Evolutionary conservation across 495 filamentous ascomycete species (phyloP).

Genomic region (Stereocaulon alpinum): DNA sequence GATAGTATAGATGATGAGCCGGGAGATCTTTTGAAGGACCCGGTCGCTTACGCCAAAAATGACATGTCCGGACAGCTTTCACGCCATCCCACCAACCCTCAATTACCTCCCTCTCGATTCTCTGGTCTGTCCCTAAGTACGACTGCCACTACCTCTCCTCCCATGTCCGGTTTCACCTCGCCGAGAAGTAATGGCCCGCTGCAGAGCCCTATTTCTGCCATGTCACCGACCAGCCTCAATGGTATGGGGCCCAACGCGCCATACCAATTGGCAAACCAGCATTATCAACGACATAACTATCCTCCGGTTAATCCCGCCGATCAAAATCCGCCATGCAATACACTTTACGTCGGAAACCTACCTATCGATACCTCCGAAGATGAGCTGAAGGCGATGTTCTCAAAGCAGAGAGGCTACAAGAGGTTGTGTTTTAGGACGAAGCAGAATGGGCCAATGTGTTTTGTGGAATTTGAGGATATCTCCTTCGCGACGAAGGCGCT

Average conservation of each 20-base stretch:
- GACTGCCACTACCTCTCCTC: conserved; percentile 41
- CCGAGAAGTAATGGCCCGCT: conserved; percentile 37
- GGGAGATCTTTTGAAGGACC: conserved; percentile 71
- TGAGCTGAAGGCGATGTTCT: conserved; percentile 90
- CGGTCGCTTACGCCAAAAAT: conserved; percentile 73
- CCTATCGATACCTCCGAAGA: conserved; percentile 92
- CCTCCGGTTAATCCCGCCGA: conserved; percentile 92
- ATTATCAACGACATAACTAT: conserved; percentile 56
- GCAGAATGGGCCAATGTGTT: conserved; percentile 97
- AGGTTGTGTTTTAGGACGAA: conserved; percentile 95
- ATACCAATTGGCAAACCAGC: conserved; percentile 49
- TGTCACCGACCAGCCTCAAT: conserved; percentile 47
- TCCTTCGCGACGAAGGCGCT: conserved; percentile 88
- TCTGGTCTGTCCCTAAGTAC: conserved; percentile 62
- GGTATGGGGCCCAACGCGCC: conserved; percentile 33
- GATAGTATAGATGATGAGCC: conserved; percentile 76
- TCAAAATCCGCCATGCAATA: conserved; percentile 97
- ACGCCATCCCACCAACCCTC: conserved; percentile 65
- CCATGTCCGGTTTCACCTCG: conserved; percentile 41
- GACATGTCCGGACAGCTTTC: conserved; percentile 44
- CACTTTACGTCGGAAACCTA: conserved; percentile 92
- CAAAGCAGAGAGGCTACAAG: conserved; percentile 91
- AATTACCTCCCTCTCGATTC: conserved; percentile 63
- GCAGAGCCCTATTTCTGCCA: conserved; percentile 46
- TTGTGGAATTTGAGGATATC: conserved; percentile 96